Evolutionary conservation across 2,329 filamentous ascomycete species (phyloP), one percentile per base, ranked within the genome.

Genomic region (Colletotrichum shisoi): DNA sequence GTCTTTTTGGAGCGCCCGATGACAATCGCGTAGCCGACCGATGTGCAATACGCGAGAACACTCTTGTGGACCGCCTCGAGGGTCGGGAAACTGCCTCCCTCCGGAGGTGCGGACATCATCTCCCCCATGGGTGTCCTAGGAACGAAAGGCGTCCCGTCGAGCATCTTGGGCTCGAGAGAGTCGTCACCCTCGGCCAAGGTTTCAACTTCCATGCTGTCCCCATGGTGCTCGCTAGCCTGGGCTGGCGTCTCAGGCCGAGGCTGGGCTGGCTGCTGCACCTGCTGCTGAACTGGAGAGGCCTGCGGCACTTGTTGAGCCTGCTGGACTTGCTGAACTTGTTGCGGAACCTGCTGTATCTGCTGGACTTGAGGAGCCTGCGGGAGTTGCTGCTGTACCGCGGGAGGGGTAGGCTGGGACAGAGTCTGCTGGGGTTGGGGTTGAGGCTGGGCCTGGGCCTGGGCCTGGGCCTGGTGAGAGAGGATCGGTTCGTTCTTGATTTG

Each of bases 1-100:
- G 86, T 88, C 78, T 89, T 89, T 74, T 90, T 90, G 0, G 87
- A 89, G 42, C 87, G 81, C 2, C 87, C 87, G 74, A 90, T 90
- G 68, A 90, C 87, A 58, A 89, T 88, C 8, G 87, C 87, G 74
- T 89, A 90, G 53, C 87, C 87, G 49, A 89, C 87, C 17, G 87
- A 88, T 0, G 87, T 88, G 72, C 87, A 89, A 73, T 89, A 89
- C n/a, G 82, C 79, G 64, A 89, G 77, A 19, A 89, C 87, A 37
- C 85, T 85, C 73, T 88, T 86, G 72, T 89, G 87, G 9, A 90
- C 84, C 8, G 86, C 86, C 68, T 90, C 87, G 31, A 90, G 79
- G 2, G 86, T 89, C 2, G 86, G 83, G 70, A 87, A 90, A 71
- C 85, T 89, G 19, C 86, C 86, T 7, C 87, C 87, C 72, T 89